A percentile compares a stretch with the other conserved stretches of the same genome.
Evolutionary conservation across 1,139 yeast species (phyloP).

Genomic region (Lodderomyces pseudojiufengensis): DNA sequence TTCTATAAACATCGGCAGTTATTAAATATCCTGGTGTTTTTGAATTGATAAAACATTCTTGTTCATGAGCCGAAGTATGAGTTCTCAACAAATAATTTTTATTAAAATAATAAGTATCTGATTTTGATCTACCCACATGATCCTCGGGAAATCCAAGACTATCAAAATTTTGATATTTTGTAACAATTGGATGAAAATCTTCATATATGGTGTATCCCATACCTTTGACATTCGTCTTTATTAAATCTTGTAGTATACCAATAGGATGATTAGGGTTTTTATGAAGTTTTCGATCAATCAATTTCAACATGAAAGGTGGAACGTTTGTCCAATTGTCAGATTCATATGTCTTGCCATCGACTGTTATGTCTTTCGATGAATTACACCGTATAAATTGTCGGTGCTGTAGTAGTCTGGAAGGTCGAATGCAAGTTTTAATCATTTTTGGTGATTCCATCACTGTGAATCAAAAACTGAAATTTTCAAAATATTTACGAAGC

Average conservation of each 20-base stretch:
- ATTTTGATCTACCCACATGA: conserved; percentile 90
- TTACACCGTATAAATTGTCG: conserved; percentile 4
- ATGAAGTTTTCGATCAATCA: conserved; percentile 74
- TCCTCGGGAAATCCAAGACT: conserved; percentile 85
- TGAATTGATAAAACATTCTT: conserved; percentile 66
- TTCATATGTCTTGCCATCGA: conserved; percentile 51
- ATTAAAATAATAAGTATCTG: conserved; percentile 91
- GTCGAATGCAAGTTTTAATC: conserved; percentile 3
- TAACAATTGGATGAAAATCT: conserved; percentile 78
- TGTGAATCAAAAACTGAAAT: no score
- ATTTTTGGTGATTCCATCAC: no score
- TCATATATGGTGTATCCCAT: conserved; percentile 79
- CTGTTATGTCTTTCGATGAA: conserved; percentile 27
- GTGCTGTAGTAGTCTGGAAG: not conserved
- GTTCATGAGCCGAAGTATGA: conserved; percentile 96
- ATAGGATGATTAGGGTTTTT: conserved; percentile 77
- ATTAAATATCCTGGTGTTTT: conserved; percentile 86
- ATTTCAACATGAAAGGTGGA: conserved; percentile 65
- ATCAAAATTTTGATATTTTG: conserved; percentile 82
- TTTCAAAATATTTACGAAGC: no score
- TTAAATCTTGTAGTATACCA: conserved; percentile 73
- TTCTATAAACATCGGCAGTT: conserved; percentile 92
- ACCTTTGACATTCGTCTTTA: conserved; percentile 63
- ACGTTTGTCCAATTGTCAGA: conserved; percentile 85
- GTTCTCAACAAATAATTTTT: conserved; percentile 71